Conservation (phyloP, 495 filamentous ascomycete species). For the Podospora didyma region DNA sequence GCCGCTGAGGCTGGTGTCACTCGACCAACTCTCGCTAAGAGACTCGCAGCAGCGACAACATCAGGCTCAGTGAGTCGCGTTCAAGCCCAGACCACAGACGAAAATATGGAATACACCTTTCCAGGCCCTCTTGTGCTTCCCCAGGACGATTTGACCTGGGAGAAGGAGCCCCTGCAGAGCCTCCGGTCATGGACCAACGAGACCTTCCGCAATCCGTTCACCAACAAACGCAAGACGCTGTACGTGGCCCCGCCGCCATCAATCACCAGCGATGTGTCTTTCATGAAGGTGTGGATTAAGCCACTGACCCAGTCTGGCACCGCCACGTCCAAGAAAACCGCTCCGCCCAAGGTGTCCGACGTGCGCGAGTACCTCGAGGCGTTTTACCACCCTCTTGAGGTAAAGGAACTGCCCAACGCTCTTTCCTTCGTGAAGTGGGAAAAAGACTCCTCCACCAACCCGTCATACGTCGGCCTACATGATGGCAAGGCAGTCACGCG, state of each 20-base stretch:
- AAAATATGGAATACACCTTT: slow-evolving; percentile 34
- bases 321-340: neutral
- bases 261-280: slow-evolving; percentile 28
- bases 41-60: slow-evolving; percentile 27
- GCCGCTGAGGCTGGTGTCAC: slow-evolving; percentile 24
- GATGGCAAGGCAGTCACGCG: slow-evolving; percentile 37
- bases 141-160: slow-evolving; percentile 52
- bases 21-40: slow-evolving; percentile 18
- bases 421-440: slow-evolving; percentile 47
- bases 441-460: slow-evolving; percentile 2
- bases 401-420: slow-evolving; percentile 37
- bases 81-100: neutral
- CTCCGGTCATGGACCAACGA: slow-evolving; percentile 50
- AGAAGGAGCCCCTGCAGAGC: slow-evolving; percentile 55
- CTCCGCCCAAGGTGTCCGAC: slow-evolving; percentile 28
- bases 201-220: slow-evolving; percentile 52
- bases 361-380: slow-evolving; percentile 51
- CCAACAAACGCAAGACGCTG: slow-evolving; percentile 41
- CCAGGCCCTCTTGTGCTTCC: slow-evolving; percentile 60
- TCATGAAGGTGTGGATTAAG: slow-evolving; percentile 35
- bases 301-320: slow-evolving; percentile 5
- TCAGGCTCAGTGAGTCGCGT: slow-evolving; percentile 19
- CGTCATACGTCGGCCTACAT: slow-evolving; percentile 40
- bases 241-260: slow-evolving; percentile 49
- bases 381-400: slow-evolving; percentile 58